Conservation (phyloP, 768 basidiomycete species). For the Lyophyllum shimeji region DNA sequence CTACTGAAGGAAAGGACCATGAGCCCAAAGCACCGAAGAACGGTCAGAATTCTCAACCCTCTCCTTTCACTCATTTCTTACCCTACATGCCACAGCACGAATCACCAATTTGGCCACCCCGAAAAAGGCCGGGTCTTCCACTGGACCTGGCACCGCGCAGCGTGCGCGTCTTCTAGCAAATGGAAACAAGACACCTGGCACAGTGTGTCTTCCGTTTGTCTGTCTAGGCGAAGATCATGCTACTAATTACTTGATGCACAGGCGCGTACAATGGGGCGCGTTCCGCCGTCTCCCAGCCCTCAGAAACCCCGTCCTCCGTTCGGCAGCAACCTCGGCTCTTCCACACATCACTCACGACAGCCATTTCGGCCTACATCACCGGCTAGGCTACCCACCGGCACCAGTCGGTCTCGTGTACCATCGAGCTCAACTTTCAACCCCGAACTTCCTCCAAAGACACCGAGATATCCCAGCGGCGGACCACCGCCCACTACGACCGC, state of each 20-base stretch:
- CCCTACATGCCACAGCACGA: conserved; percentile 35
- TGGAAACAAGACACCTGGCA: conserved; percentile 42
- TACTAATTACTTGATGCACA: conserved; percentile 13
- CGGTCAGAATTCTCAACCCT: conserved; percentile 39
- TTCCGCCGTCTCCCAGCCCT: conserved; percentile 42
- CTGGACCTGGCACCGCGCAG: conserved; percentile 54
- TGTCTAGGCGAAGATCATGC: background rate
- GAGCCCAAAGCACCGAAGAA: conserved; percentile 53
- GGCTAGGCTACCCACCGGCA: conserved; percentile 34
- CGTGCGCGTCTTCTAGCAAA: conserved; percentile 40
- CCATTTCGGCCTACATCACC: conserved; percentile 51
- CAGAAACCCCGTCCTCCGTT: conserved; percentile 48
- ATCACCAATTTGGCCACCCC: conserved; percentile 45
- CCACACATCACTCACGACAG: conserved; percentile 30
- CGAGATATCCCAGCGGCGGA: conserved; percentile 43
- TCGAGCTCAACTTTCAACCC: conserved; percentile 76
- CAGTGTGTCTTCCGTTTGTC: conserved; percentile 23
- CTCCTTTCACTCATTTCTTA: background rate
- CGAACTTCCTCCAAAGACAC: conserved; percentile 54
- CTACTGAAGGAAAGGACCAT: conserved; percentile 32
- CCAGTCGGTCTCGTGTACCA: conserved; percentile 44
- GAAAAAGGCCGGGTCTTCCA: conserved; percentile 51
- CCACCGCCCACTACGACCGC: conserved; percentile 31
- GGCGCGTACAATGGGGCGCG: conserved; percentile 34
- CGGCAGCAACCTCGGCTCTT: conserved; percentile 30